Percentiles rank a stretch among this genome's conserved stretches.
Conservation (phyloP, 768 basidiomycete species). For the Suillus subaureus region DNA sequence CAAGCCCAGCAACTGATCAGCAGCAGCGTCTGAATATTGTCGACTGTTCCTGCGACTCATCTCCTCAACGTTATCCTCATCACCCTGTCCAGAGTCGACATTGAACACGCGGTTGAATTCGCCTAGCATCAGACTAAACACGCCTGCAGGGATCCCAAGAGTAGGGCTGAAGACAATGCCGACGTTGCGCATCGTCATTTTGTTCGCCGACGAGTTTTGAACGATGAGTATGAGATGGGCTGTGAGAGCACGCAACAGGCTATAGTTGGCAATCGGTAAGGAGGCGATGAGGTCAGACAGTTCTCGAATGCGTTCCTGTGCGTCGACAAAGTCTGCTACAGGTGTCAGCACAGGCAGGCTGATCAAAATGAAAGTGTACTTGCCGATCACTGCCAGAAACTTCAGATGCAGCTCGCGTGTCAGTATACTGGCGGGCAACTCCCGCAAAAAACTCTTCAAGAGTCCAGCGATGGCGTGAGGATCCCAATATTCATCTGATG, state of each 20-base stretch:
- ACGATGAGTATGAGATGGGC: conserved; percentile 96
- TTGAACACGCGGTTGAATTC: conserved; percentile 96
- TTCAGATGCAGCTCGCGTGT: conserved; percentile 89
- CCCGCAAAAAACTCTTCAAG: conserved; percentile 90
- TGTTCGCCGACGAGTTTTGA: conserved; percentile 86
- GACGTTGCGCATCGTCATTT: conserved; percentile 99
- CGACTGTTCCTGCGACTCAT: conserved; percentile 75
- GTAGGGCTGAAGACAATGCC: conserved; percentile 99
- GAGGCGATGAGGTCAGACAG: conserved; percentile 83
- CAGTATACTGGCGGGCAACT: conserved; percentile 89
- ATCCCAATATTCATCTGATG: conserved; percentile 93
- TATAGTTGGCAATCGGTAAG: conserved; percentile 92
- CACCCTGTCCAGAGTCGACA: conserved; percentile 49
- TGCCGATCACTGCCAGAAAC: conserved; percentile 93
- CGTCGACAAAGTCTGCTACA: conserved; percentile 78
- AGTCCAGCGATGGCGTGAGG: conserved; percentile 96
- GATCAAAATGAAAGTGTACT: conserved; percentile 33
- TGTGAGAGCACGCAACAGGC: conserved; percentile 88
- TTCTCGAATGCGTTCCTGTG: conserved; percentile 86
- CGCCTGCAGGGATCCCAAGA: conserved; percentile 95
- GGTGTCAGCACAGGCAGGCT: conserved; percentile 16
- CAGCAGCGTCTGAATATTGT: conserved; percentile 81
- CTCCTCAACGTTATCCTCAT: conserved; percentile 36
- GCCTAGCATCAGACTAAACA: conserved; percentile 92
- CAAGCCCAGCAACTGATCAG: conserved; percentile 81